phyloP scores from a whole-genome alignment of 805 yeast genomes.

The Kodamaea nitidulidarum region DNA sequence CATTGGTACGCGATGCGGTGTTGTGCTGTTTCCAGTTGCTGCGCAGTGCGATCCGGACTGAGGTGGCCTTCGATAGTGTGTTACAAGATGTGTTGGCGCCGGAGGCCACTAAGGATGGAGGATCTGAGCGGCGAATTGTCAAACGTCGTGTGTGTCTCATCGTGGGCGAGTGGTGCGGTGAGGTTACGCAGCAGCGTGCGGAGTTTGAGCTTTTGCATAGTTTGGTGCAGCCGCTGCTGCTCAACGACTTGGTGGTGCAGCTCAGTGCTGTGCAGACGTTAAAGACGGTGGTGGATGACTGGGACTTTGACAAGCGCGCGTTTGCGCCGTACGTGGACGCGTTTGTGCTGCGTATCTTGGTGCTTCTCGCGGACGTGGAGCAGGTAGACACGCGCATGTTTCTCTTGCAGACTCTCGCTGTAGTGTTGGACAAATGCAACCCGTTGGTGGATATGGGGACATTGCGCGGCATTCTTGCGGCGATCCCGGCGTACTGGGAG shows the following conservation, averaged over 20 bases:
- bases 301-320: constrained; percentile 71
- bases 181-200: constrained; percentile 12
- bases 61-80: constrained; percentile 65
- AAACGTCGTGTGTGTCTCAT: constrained; percentile 75
- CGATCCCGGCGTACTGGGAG: constrained; percentile 79
- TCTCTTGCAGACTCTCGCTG: constrained; percentile 62
- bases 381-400: constrained; percentile 75
- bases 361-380: constrained; percentile 46
- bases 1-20: constrained; percentile 72
- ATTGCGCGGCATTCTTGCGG: constrained; percentile 45
- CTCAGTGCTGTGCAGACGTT: constrained; percentile 71
- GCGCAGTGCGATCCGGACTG: constrained; percentile 58
- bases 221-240: constrained; percentile 4
- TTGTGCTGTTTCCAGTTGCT: constrained; percentile 81
- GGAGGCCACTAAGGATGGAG: constrained; percentile 47
- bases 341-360: constrained; percentile 47
- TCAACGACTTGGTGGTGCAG: constrained; percentile 75
- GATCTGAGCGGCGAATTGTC: constrained; percentile 52
- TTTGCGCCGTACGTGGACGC: constrained; percentile 63
- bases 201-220: constrained; percentile 1
- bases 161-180: constrained; percentile 77
- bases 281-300: constrained; percentile 70
- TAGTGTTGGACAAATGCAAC: constrained; percentile 59
- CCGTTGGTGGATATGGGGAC: constrained; percentile 54
- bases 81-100: constrained; percentile 65